Percentiles rank a stretch among this genome's conserved stretches.
phyloP scores from a whole-genome alignment of 305 asterid species.

The Fraxinus nigra region DNA sequence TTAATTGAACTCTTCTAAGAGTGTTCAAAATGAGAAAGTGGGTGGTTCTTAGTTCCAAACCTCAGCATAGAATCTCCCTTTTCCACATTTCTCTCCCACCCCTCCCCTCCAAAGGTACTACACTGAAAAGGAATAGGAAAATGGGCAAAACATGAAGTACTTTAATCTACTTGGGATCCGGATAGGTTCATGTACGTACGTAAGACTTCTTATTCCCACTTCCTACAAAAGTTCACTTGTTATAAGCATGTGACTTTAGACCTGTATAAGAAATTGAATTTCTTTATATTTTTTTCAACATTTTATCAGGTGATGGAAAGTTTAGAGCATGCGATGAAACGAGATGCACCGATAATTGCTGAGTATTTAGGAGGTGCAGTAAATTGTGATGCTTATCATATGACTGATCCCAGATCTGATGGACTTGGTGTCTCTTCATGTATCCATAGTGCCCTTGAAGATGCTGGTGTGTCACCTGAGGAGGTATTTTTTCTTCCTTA shows the following conservation, averaged over 20 bases:
- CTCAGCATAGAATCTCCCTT: not conserved
- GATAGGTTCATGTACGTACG: not conserved
- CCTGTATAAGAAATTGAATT: not conserved
- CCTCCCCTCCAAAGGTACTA: not conserved
- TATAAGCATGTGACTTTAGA: not conserved
- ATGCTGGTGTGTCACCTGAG: constrained; percentile 71
- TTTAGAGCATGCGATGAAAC: constrained; percentile 83
- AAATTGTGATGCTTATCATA: constrained; percentile 95
- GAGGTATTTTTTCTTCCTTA: constrained; percentile 44
- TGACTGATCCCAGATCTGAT: constrained; percentile 94
- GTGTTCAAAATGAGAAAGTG: not conserved
- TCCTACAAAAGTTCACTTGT: not conserved
- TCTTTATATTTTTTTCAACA: constrained; percentile 2
- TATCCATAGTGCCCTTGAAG: constrained; percentile 59
- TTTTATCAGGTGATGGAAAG: constrained; percentile 76
- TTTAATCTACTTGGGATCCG: not conserved
- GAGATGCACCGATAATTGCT: constrained; percentile 85
- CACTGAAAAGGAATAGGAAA: not conserved
- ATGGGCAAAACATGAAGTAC: not conserved
- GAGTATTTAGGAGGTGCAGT: constrained; percentile 96
- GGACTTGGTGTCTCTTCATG: constrained; percentile 98
- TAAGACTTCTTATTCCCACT: not conserved
- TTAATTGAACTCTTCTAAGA: not conserved
- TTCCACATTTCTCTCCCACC: not conserved
- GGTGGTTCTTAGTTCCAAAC: not conserved